Evolutionary conservation across 2,329 filamentous ascomycete species (phyloP), one percentile per base, ranked within the genome.

Genomic region (Trichophyton schoenleinii): DNA sequence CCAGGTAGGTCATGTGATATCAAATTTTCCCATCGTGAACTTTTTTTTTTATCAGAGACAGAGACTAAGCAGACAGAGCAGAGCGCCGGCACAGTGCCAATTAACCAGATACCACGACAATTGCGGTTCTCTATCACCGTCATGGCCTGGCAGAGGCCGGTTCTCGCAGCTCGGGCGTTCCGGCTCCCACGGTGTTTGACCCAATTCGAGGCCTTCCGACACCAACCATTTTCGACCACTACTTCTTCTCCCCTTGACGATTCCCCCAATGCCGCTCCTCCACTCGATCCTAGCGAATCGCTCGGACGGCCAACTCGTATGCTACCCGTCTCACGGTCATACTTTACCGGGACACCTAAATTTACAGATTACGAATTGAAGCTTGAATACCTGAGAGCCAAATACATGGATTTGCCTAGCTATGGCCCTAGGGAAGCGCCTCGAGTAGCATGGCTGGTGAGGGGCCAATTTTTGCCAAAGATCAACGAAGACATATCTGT

Each of bases 351-450:
- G 59, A 87, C 87, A 64, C 88, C 91, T 1, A 80, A 82, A 60
- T 96, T 96, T 79, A 94, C 87, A 75, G 94, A 99, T 75, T 83
- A 88, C 69, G 83, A 88, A 67, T 82, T 97, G 66, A 77, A 80
- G 53, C 80, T 99, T 57, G 83, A 89, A 68, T 80, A 82, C 9
- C 81, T 97, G 25, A 76, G 88, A 61, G 83, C 84, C 60, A 86
- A 84, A 73, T 87, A 94, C 72, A 81, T 84, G 61, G 80, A 84
- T 28, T 81, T 97, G 13, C 94, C 94, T 5, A 82, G 79, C 2
- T 77, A 91, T 9, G 74, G 83, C 1, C 73, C 83, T 0, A 81
- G 80, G 62, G 81, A 92, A 62, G 86, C 85, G 1, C 85, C 88
- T 48, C 84, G 83, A 60, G 83, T 90, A 63, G 84, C 88, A 57